Base-by-base conservation (phyloP, 768 basidiomycete species). In the Boletus subcaerulescens region DNA sequence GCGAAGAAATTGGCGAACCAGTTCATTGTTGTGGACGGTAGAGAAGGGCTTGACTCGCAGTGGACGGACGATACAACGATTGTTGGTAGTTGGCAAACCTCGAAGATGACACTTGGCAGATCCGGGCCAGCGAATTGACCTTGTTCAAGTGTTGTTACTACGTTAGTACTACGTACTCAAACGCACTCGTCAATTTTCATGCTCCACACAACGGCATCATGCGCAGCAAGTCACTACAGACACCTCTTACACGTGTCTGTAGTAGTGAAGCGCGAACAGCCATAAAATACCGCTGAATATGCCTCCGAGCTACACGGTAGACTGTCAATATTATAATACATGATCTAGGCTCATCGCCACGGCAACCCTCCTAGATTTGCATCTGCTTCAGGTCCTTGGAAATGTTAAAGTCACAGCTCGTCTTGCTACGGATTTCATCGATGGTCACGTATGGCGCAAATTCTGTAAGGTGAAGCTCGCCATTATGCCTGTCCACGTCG, bases 381-480 rank as follows among this genome's bases (percentile, higher is more conserved):
- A 85, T 79, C 36, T 71, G 74, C 38, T 78, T 84, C 29, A 87
- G 58, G 24, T 78, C 67, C 44, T 74, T 72, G 49, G 78, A 70
- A 18, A 88, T 78, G 55, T 77, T 77, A 73, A 93, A 95, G 32
- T 85, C 83, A 47, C 87, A 89, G 1, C 80, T 89, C 8, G 93
- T 96, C 80, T 90, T 93, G 42, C 81, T 81, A 66, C 77, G 80
- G 38, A 95, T 84, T 64, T 94, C 90, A 33, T 91, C 91, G 32
- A 94, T 60, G 0, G 83, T 83, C 35, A 89, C 84, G 10, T 91
- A 91, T 60, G 86, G 81, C 3, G 88, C 90, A 48, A 90, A 62
- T 71, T 96, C 94, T 36, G 76, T 82, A 65, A 96, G 74, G 51
- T 77, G 80, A 70, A 96, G 75, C 60, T 77, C 79, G 15, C 91